Evolutionary conservation across 768 basidiomycete species (phyloP), one percentile per base, ranked within the genome.

Genomic region (Lepiota subincarnata): DNA sequence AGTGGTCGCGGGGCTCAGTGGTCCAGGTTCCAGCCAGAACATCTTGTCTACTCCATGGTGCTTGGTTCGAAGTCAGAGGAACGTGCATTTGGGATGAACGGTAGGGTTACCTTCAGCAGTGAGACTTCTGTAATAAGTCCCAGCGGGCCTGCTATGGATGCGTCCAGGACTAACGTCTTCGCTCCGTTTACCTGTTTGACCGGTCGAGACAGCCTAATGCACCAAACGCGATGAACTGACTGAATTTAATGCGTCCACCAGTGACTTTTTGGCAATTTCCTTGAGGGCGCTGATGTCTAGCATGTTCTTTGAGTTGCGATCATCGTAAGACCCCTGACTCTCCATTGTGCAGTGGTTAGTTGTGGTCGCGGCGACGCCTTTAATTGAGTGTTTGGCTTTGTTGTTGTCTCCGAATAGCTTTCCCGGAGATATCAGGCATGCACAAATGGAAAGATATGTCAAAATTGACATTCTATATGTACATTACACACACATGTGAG

Each of bases 31-130:
- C 19, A 99, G 82, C 96, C 97, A 99, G 72, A 95, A 97, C 91
- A 99, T 96, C 76, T 97, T 97, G 74, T 98, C 95, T 2, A 99
- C 92, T 4, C 93, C 95, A 83, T 98, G 95, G 65, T 98, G 90
- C 96, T 98, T 60, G 51, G 19, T 24, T 42, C 13, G 40, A 42
- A 41, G 19, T 55, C 48, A 12, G 51, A 45, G 5, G 31, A 36
- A 26, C 38, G 22, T 20, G 38, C 16, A 13, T 41, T 37, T 13
- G 36, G 31, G 34, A 19, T n/a, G 14, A 10, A 12, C 8, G 40
- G 43, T 37, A 48, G 34, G 18, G 31, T 46, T 48, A 94, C 97
- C 84, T 98, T 98, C 51, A 98, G 74, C 13, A 95, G 69, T 1
- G 93, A 82, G 1, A 98, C 92, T 61, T 98, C 97, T 1, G 92